Conservation (phyloP, 768 basidiomycete genomes). For the Collybia nuda region DNA sequence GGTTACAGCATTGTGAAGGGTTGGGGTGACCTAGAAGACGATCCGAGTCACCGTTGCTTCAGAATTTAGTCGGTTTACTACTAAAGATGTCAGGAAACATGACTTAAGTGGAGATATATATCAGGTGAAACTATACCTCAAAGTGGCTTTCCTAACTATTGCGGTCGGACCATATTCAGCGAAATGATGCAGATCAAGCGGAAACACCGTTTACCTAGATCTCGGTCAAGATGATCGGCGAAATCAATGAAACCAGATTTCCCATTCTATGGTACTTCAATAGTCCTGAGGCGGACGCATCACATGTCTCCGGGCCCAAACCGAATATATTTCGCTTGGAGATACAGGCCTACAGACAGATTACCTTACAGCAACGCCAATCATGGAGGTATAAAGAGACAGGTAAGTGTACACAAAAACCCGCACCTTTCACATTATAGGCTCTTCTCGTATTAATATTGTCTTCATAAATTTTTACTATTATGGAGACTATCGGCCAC, state of each 20-base stretch:
- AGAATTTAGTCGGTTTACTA: too few species aligned
- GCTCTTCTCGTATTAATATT: neutral
- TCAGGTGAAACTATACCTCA: too few species aligned
- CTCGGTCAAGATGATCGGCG: conserved; percentile 10
- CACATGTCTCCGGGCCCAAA: conserved; percentile 8
- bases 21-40: too few species aligned
- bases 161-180: too few species aligned
- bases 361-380: conserved; percentile 15
- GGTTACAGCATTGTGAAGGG: too few species aligned
- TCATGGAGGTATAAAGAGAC: conserved; percentile 9
- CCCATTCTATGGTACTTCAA: conserved; percentile 10
- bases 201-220: too few species aligned
- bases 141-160: too few species aligned
- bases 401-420: neutral
- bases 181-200: too few species aligned
- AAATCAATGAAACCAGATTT: conserved; percentile 6
- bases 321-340: conserved; percentile 11
- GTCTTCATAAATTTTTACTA: neutral
- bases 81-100: too few species aligned
- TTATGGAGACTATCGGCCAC: conserved; percentile 12
- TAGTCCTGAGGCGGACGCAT: conserved; percentile 5
- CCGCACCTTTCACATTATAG: neutral
- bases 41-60: too few species aligned
- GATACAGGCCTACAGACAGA: conserved; percentile 15
- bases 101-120: too few species aligned